phyloP scores from a whole-genome alignment of 306 rosid genomes.

The Medicago truncatula region DNA sequence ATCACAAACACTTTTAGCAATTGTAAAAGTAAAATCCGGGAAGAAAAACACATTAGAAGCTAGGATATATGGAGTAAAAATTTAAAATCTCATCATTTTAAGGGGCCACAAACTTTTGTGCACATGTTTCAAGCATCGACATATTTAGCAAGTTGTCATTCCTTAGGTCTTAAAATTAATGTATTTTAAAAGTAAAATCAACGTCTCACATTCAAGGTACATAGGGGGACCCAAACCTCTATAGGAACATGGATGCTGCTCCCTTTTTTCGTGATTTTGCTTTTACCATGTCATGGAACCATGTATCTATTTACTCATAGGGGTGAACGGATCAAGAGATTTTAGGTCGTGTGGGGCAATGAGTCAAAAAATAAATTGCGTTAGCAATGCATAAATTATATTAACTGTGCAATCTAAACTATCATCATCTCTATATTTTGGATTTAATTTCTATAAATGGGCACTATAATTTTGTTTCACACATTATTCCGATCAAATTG shows the following conservation, averaged over 20 bases:
- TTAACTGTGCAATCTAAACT: neutral
- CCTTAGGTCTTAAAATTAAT: neutral
- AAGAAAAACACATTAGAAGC: too few relatives aligned
- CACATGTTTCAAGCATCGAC: conserved; percentile 5
- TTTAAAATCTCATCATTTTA: too few relatives aligned
- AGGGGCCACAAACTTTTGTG: too few relatives aligned
- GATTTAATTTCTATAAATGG: too few relatives aligned
- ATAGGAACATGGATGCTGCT: neutral
- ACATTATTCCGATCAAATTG: too few relatives aligned
- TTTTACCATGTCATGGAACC: neutral
- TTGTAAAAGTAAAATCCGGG: too few relatives aligned
- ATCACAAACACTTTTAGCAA: too few relatives aligned
- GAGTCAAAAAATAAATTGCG: neutral
- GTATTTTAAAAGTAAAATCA: conserved; percentile 6
- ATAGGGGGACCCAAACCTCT: conserved; percentile 1
- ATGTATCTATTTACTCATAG: neutral
- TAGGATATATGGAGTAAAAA: too few relatives aligned
- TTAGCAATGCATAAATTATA: neutral
- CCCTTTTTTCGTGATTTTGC: neutral
- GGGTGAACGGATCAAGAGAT: neutral
- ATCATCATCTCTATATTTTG: too few relatives aligned
- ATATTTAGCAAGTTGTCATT: neutral
- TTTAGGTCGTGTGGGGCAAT: neutral
- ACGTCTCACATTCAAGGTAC: neutral
- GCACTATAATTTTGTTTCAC: too few relatives aligned